phyloP scores from a whole-genome alignment of 2,329 filamentous ascomycete genomes.

The Cordyceps militaris region DNA sequence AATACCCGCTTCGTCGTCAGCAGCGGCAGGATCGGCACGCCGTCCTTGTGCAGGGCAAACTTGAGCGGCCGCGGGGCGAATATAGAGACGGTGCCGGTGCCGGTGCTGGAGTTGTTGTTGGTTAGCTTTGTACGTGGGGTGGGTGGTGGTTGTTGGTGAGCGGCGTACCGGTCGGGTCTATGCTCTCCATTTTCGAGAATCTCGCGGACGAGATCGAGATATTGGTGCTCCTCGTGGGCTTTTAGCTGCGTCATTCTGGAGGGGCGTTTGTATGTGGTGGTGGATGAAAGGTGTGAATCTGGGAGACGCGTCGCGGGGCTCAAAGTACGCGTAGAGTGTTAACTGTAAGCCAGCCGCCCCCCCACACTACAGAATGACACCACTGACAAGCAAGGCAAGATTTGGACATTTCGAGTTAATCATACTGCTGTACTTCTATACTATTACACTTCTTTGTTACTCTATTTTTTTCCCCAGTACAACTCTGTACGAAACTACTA shows the following conservation, averaged over 20 bases:
- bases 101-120: slow-evolving; percentile 56
- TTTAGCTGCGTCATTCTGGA: slow-evolving; percentile 9
- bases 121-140: slow-evolving; percentile 2
- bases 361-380: not conserved
- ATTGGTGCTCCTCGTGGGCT: slow-evolving; percentile 84
- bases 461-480: not conserved
- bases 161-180: slow-evolving; percentile 70
- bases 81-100: slow-evolving; percentile 84
- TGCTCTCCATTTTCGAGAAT: slow-evolving; percentile 81
- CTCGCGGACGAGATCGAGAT: slow-evolving; percentile 78
- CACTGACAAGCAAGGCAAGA: not conserved
- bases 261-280: not conserved
- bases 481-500: not conserved
- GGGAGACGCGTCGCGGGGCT: slow-evolving; percentile 12
- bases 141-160: not conserved
- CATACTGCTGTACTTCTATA: not conserved
- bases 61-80: slow-evolving; percentile 83
- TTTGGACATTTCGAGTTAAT: not conserved
- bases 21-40: slow-evolving; percentile 69
- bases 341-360: not conserved
- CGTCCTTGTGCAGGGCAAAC: slow-evolving; percentile 66
- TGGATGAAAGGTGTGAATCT: not conserved
- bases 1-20: slow-evolving; percentile 98
- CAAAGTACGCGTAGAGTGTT: slow-evolving; percentile 8
- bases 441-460: not conserved